Percentiles rank a stretch among this genome's conserved stretches.
Conservation (phyloP, 345 rosid species). For the Lepidium didymum region DNA sequence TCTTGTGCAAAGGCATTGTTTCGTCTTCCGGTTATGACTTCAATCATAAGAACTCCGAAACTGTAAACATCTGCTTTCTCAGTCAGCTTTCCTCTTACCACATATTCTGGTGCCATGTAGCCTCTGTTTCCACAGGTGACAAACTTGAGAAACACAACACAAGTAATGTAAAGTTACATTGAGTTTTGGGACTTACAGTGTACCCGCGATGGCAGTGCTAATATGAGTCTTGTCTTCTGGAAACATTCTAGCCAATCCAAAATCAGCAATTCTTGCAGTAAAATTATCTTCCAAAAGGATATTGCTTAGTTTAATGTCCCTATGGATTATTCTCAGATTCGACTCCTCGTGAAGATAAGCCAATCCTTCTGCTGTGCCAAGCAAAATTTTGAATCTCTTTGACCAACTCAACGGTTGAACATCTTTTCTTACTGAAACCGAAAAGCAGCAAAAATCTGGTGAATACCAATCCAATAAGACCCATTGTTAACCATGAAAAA, state of each 20-base stretch:
- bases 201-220: conserved; percentile 75
- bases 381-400: conserved; percentile 45
- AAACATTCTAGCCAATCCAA: conserved; percentile 75
- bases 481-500: background rate
- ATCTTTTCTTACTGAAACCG: conserved; percentile 40
- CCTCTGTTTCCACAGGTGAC: conserved; percentile 41
- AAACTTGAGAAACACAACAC: background rate
- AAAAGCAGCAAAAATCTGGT: background rate
- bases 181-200: conserved; percentile 44
- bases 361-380: conserved; percentile 76
- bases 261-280: conserved; percentile 78
- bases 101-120: conserved; percentile 90
- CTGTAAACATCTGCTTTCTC: conserved; percentile 88
- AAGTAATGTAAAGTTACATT: background rate
- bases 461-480: background rate
- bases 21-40: conserved; percentile 56
- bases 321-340: conserved; percentile 64
- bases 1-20: conserved; percentile 37
- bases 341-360: conserved; percentile 79
- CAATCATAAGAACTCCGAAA: conserved; percentile 71
- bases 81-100: conserved; percentile 61
- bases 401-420: conserved; percentile 48
- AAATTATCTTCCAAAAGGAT: conserved; percentile 64
- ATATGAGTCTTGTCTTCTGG: conserved; percentile 66
- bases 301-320: conserved; percentile 83